Evolutionary conservation across 2,329 filamentous ascomycete species (phyloP), one percentile per base, ranked within the genome.

Genomic region (Fusarium udum): DNA sequence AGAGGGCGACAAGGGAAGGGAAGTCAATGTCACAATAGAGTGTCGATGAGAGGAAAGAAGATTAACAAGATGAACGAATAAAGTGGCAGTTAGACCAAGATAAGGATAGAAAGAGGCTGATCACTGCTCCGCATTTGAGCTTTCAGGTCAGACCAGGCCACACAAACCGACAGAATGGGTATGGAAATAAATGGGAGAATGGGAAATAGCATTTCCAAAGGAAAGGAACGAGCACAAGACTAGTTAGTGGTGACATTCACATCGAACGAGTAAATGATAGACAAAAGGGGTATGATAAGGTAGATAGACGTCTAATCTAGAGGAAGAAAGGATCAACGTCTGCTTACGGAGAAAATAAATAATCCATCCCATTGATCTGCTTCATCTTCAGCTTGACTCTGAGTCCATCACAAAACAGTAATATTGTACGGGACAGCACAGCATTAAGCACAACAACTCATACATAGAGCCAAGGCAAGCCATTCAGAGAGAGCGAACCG

Each of bases 321-420:
- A 57, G 46, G 43, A 40, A 70, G 71, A 73, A 73, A 70, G 11
- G 71, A 74, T 73, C 71, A 68, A 68, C 71, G 13, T 31, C 32
- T 37, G 32, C 34, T 39, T 42, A 26, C 52, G 55, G 28, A 32
- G 49, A 31, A 52, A 22, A 52, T 24, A 24, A 11, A 52, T 26
- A 37, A 40, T 53, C 32, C 57, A 53, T 49, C 40, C 26, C 15
- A 40, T 55, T 37, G 51, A 57, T 69, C 58, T 37, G 18, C 31
- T 42, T 64, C 51, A 39, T 49, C 48, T 58, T 58, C 52, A 53
- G 59, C 67, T 52, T 45, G 40, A 40, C n/a, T 36, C 31, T 28
- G 11, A 49, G 51, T 55, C 24, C 32, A 49, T 59, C 32, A 59
- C 42, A 51, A 51, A 59, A 58, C 40, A 28, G 31, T n/a, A 36